These are phyloP conservation scores for Lablab purpureus DNA, from an alignment of 306 rosid genomes.

Conservation along the genomic window DNA sequence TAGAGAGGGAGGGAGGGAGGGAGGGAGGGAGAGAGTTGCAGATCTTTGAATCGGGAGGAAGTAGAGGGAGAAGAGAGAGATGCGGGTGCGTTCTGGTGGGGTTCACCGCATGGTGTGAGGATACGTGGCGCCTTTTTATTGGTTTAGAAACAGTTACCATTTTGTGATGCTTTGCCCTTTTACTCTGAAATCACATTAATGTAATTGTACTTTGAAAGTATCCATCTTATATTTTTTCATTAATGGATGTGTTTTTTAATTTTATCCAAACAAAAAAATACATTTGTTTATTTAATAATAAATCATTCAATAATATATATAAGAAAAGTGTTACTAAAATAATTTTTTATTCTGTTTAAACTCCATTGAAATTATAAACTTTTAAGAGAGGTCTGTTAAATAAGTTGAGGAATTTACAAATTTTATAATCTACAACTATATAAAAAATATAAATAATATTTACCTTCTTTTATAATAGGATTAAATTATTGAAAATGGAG, in stretches of 20 bases:
- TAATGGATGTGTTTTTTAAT: too few relatives aligned
- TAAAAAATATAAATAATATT: too few relatives aligned
- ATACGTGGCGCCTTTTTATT: constrained; percentile 42
- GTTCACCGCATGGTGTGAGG: constrained; percentile 14
- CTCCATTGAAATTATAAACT: neutral
- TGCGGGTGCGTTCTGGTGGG: constrained; percentile 47
- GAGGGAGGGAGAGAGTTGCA: constrained; percentile 47
- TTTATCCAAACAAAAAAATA: too few relatives aligned
- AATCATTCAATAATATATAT: neutral
- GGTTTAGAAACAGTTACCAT: constrained; percentile 17
- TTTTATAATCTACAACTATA: too few relatives aligned
- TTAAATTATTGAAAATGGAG: too few relatives aligned
- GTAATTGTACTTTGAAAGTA: neutral
- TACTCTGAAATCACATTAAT: constrained; percentile 13
- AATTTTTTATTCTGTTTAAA: too few relatives aligned
- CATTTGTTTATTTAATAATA: too few relatives aligned
- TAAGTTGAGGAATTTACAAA: neutral
- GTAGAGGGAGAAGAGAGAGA: constrained; percentile 43
- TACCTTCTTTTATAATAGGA: too few relatives aligned
- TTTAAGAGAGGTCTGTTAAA: too few relatives aligned
- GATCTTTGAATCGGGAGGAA: constrained; percentile 49
- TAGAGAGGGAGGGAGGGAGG: neutral
- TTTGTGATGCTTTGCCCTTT: neutral
- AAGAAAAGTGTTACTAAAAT: too few relatives aligned
- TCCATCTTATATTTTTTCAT: neutral